Percentiles rank a stretch among this genome's conserved stretches.
Evolutionary conservation across 139 green algal genomes (phyloP).

Genomic region (Auxenochlorella pyrenoidosa): DNA sequence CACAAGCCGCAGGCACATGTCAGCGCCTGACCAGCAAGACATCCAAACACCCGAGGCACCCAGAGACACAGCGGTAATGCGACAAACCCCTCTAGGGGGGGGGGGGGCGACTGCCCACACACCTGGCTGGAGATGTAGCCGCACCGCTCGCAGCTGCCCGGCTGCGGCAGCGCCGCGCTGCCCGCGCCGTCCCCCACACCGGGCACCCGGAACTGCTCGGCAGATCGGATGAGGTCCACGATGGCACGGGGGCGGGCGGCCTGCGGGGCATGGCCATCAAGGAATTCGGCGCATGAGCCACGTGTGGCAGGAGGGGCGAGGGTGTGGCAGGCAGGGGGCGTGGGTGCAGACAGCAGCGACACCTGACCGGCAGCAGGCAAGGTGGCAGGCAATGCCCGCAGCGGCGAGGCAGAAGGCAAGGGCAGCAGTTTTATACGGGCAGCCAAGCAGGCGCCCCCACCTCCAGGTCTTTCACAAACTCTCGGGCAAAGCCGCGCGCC

Average conservation of each 20-base stretch:
- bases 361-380: not conserved
- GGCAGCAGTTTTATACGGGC: too few relatives aligned
- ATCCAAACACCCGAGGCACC: too few relatives aligned
- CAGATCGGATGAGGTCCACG: slow-evolving; percentile 87
- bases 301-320: too few relatives aligned
- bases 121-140: slow-evolving; percentile 89
- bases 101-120: too few relatives aligned
- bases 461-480: slow-evolving; percentile 98
- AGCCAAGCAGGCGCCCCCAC: slow-evolving; percentile 36
- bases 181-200: not conserved
- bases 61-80: too few relatives aligned
- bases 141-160: slow-evolving; percentile 78
- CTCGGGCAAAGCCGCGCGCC: slow-evolving; percentile 88
- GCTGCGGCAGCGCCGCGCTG: slow-evolving; percentile 33
- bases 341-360: not conserved
- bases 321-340: not conserved
- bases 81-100: too few relatives aligned
- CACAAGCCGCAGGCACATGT: too few relatives aligned
- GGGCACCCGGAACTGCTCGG: slow-evolving; percentile 70
- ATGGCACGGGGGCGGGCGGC: slow-evolving; percentile 81
- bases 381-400: not conserved
- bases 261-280: slow-evolving; percentile 49
- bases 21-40: too few relatives aligned
- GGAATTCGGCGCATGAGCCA: not conserved
- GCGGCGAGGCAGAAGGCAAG: too few relatives aligned